Evolutionary conservation across 2,329 filamentous ascomycete species (phyloP).

Genomic region (Diaporthe vaccinii): DNA sequence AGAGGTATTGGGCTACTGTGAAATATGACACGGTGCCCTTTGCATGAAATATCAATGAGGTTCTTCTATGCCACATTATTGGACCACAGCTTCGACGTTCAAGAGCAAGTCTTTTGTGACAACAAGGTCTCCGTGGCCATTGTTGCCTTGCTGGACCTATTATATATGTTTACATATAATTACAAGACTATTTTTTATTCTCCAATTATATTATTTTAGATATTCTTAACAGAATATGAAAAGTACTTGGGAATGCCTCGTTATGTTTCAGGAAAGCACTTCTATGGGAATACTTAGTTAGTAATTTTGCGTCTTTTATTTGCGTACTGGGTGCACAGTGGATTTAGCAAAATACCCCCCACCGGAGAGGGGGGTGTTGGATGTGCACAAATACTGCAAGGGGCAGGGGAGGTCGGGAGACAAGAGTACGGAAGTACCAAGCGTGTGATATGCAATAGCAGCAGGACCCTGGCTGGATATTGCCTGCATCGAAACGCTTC

Average conservation of each 20-base stretch:
- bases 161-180: no score
- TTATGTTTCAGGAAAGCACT: no score
- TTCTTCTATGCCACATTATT: no score
- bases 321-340: not conserved
- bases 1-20: not conserved
- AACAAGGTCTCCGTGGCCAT: no score
- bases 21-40: not conserved
- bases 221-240: no score
- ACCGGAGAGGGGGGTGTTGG: not conserved
- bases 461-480: slow-evolving; percentile 5
- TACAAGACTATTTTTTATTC: no score
- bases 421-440: not conserved
- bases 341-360: not conserved
- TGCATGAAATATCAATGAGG: not conserved
- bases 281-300: not conserved
- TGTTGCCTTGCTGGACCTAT: no score
- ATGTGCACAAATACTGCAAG: not conserved
- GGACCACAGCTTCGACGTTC: not conserved
- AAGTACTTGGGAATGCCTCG: no score
- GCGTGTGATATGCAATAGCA: not conserved
- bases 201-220: no score
- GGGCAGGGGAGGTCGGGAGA: not conserved
- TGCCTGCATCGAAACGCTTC: slow-evolving; percentile 24
- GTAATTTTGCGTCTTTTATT: no score
- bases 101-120: no score